These are phyloP conservation scores for Corinectria fuckeliana DNA, from an alignment of 2,329 filamentous ascomycete species.

Conservation along the genomic window DNA sequence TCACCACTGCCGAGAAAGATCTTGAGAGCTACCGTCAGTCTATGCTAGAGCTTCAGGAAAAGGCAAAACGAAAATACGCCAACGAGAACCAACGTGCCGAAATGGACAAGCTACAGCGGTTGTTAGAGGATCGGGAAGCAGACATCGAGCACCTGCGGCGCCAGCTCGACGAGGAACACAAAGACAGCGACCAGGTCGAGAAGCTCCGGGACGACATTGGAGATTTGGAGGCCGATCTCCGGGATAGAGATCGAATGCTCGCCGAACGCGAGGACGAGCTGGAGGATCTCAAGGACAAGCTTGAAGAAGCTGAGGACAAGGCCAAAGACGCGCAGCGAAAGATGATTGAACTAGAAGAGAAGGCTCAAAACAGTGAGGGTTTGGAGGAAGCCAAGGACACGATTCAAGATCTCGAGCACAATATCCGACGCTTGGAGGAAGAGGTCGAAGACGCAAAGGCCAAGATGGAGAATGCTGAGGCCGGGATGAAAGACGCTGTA, in stretches of 20 bases:
- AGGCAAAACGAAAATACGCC: conserved; percentile 76
- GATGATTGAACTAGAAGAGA: conserved; percentile 62
- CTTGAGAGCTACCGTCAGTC: conserved; percentile 84
- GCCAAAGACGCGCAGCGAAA: conserved; percentile 62
- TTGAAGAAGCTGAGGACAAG: conserved; percentile 62
- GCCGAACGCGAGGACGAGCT: conserved; percentile 79
- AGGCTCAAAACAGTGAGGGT: conserved; percentile 57
- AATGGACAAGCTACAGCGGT: conserved; percentile 62
- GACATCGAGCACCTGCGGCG: conserved; percentile 67
- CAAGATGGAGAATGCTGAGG: conserved; percentile 57
- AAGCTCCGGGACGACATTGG: conserved; percentile 76
- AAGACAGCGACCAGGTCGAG: conserved; percentile 64
- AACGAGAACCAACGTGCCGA: conserved; percentile 72
- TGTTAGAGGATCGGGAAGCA: conserved; percentile 63
- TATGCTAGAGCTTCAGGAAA: conserved; percentile 82
- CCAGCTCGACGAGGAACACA: conserved; percentile 63
- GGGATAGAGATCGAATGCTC: conserved; percentile 76
- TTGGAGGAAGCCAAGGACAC: conserved; percentile 63
- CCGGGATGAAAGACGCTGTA: conserved; percentile 53
- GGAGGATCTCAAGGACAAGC: conserved; percentile 66
- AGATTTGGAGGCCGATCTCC: conserved; percentile 76
- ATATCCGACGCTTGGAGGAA: conserved; percentile 59
- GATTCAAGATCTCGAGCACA: conserved; percentile 64
- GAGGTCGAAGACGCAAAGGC: conserved; percentile 62
- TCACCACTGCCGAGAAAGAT: conserved; percentile 83